phyloP scores from a whole-genome alignment of 2,329 filamentous ascomycete species.

The Gremmenia infestans region DNA sequence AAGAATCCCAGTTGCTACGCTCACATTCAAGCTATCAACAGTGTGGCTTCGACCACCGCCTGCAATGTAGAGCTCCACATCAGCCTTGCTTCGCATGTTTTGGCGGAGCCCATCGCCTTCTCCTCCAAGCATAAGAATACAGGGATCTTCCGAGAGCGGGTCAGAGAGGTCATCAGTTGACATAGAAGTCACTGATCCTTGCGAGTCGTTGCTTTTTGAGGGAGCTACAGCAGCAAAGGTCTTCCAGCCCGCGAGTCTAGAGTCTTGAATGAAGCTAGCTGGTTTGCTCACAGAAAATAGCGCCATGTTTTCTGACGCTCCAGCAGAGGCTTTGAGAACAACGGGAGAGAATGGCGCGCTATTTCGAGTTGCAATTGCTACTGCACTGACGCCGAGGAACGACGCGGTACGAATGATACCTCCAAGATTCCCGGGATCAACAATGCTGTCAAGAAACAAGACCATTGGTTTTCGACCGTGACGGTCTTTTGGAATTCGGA shows the following conservation, averaged over 20 bases:
- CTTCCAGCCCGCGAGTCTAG: conserved; percentile 69
- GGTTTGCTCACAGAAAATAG: conserved; percentile 67
- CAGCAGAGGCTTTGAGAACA: conserved; percentile 81
- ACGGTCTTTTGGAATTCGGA: conserved; percentile 25
- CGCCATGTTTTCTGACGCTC: conserved; percentile 75
- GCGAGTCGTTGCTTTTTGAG: conserved; percentile 35
- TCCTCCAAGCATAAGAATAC: conserved; percentile 76
- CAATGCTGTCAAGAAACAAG: conserved; percentile 67
- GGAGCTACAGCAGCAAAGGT: conserved; percentile 70
- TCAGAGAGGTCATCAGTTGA: conserved; percentile 48
- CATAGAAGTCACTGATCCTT: conserved; percentile 25
- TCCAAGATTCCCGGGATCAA: conserved; percentile 87
- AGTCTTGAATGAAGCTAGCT: conserved; percentile 63
- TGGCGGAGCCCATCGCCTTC: conserved; percentile 71
- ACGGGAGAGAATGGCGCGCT: conserved; percentile 72
- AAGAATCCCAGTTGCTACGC: conserved; percentile 77
- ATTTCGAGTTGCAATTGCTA: conserved; percentile 69
- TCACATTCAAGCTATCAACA: conserved; percentile 91
- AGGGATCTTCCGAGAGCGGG: conserved; percentile 57
- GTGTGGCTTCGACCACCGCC: conserved; percentile 40
- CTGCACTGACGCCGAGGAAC: conserved; percentile 83
- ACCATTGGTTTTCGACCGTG: conserved; percentile 60
- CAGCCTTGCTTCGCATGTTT: conserved; percentile 59
- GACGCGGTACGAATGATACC: conserved; percentile 83
- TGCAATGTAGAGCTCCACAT: conserved; percentile 62